Evolutionary conservation across 106 monocot genomes (phyloP).

Genomic region (Dendrobium huoshanense): DNA sequence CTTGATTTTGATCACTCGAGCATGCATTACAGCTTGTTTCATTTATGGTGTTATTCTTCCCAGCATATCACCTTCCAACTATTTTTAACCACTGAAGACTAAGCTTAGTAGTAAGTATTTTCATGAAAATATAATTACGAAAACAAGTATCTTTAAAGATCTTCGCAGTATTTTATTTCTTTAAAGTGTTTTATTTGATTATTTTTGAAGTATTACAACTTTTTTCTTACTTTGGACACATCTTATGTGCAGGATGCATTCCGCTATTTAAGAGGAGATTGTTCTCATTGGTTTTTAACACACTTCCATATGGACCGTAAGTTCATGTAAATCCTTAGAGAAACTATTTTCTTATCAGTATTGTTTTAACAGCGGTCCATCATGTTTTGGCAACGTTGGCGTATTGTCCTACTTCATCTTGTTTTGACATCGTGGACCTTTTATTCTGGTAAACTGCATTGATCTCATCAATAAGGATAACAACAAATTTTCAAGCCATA

Average conservation of each 20-base stretch:
- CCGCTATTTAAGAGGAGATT: slow-evolving; percentile 79
- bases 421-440: neutral
- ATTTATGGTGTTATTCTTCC: neutral
- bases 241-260: slow-evolving; percentile 81
- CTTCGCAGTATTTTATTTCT: neutral
- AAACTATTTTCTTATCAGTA: neutral
- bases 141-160: neutral
- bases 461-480: neutral
- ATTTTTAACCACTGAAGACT: neutral
- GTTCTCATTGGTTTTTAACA: slow-evolving; percentile 94
- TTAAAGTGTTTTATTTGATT: neutral
- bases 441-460: neutral
- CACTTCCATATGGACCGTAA: slow-evolving; percentile 98
- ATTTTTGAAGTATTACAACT: neutral
- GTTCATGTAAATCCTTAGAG: slow-evolving; percentile 10
- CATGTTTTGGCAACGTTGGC: neutral
- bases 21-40: neutral
- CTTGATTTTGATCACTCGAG: neutral
- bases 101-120: neutral
- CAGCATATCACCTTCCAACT: neutral
- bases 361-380: neutral
- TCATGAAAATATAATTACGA: neutral
- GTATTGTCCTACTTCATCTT: neutral
- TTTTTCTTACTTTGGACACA: neutral
- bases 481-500: neutral